Evolutionary conservation across 2,329 filamentous ascomycete species (phyloP).

Genomic region (Penicillium corylophilum): DNA sequence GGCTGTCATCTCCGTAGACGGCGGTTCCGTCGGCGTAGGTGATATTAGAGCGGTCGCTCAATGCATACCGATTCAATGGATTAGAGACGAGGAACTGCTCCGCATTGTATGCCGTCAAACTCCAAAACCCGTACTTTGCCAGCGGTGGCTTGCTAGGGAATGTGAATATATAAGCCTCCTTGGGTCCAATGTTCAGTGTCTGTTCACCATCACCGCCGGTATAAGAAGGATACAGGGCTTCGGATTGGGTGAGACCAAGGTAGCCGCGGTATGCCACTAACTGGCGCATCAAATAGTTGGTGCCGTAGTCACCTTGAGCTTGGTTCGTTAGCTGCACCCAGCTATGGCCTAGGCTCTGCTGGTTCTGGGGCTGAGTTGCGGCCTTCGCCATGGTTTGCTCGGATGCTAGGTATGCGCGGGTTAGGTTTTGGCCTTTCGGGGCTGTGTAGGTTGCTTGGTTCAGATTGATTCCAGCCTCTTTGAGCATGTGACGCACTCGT

Average conservation of each 20-base stretch:
- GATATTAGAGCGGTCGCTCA: background rate
- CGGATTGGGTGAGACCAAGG: background rate
- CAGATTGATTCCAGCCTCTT: background rate
- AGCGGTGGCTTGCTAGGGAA: background rate
- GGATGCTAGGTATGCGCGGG: background rate
- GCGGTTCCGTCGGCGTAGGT: background rate
- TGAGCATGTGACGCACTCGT: background rate
- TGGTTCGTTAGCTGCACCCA: background rate
- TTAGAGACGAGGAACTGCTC: background rate
- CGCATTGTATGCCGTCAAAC: background rate
- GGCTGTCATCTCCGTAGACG: background rate
- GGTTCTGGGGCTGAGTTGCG: background rate
- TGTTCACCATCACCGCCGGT: background rate
- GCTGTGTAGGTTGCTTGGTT: background rate
- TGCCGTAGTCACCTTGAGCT: background rate
- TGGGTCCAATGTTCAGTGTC: background rate
- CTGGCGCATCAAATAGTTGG: background rate
- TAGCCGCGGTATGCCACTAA: background rate
- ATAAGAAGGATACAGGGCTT: background rate
- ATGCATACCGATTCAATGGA: background rate
- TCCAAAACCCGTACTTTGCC: background rate
- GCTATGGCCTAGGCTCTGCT: background rate
- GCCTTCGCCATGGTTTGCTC: background rate
- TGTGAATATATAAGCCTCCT: background rate
- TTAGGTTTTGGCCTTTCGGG: background rate